These are phyloP conservation scores for Cytospora piceicola DNA, from an alignment of 2,329 filamentous ascomycete species.

Conservation along the genomic window DNA sequence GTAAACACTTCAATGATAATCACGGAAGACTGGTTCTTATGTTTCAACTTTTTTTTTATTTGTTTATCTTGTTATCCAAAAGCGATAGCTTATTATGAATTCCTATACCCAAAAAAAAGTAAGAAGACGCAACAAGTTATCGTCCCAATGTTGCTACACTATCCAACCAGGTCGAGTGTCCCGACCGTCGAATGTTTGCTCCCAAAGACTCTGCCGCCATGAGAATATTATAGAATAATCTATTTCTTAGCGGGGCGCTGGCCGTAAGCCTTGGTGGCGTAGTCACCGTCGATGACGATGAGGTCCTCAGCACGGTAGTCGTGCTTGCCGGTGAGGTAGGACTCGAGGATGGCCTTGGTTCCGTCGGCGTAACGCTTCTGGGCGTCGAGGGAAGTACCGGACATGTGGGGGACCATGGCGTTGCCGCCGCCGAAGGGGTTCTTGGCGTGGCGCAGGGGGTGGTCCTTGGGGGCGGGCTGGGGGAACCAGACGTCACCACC, in stretches of 20 bases:
- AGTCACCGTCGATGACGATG: conserved; percentile 88
- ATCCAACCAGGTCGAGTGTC: not conserved
- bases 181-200: not conserved
- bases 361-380: conserved; percentile 90
- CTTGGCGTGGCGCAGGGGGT: conserved; percentile 89
- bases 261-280: conserved; percentile 84
- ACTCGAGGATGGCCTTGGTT: conserved; percentile 86
- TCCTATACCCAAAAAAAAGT: not conserved
- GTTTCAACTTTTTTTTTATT: not conserved
- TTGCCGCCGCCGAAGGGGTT: conserved; percentile 97
- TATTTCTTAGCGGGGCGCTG: conserved; percentile 61
- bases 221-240: not conserved
- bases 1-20: not conserved
- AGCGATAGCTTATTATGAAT: not conserved
- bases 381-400: conserved; percentile 96
- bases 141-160: not conserved
- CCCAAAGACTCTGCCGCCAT: no score
- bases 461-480: conserved; percentile 91
- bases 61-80: not conserved
- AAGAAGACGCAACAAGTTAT: not conserved
- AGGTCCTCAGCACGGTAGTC: conserved; percentile 92
- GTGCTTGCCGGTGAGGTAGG: conserved; percentile 83
- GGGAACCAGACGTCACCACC: conserved; percentile 95
- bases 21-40: not conserved
- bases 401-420: conserved; percentile 99